phyloP scores from a whole-genome alignment of 2,329 filamentous ascomycete genomes.

The Teratosphaeria zuluensis region DNA sequence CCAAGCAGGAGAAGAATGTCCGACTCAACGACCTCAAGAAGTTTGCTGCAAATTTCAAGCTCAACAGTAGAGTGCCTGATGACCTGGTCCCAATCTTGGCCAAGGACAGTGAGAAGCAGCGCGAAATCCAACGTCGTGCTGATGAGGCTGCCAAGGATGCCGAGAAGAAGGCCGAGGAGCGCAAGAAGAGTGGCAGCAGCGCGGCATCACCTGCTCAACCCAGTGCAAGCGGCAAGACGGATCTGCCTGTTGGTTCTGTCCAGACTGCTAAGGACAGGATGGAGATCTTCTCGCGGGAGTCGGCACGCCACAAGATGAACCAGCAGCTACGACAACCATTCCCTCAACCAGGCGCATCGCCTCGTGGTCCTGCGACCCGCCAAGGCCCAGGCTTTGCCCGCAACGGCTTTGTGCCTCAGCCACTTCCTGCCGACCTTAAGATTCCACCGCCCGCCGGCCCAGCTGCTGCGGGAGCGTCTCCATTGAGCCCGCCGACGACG shows the following conservation, averaged over 20 bases:
- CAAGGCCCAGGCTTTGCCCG: not conserved
- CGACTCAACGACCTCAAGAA: slow-evolving; percentile 92
- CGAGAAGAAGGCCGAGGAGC: slow-evolving; percentile 38
- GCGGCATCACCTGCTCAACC: slow-evolving; percentile 14
- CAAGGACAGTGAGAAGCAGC: slow-evolving; percentile 91
- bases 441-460: not conserved
- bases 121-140: slow-evolving; percentile 83
- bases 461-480: slow-evolving; percentile 3
- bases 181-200: slow-evolving; percentile 13
- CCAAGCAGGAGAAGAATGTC: slow-evolving; percentile 69
- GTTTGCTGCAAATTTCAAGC: slow-evolving; percentile 88
- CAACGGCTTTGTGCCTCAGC: not conserved
- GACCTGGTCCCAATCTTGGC: slow-evolving; percentile 92
- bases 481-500: slow-evolving; percentile 37
- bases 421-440: not conserved
- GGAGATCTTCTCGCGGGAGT: not conserved
- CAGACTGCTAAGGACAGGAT: not conserved
- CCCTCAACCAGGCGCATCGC: slow-evolving; percentile 5
- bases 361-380: slow-evolving; percentile 9
- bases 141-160: slow-evolving; percentile 59
- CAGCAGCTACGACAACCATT: not conserved
- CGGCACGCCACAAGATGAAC: not conserved
- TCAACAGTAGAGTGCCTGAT: slow-evolving; percentile 81
- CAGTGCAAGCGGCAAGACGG: not conserved
- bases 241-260: not conserved